Base-by-base conservation (phyloP, 2,329 filamentous ascomycete genomes). In the Leptographium radiaticola region DNA sequence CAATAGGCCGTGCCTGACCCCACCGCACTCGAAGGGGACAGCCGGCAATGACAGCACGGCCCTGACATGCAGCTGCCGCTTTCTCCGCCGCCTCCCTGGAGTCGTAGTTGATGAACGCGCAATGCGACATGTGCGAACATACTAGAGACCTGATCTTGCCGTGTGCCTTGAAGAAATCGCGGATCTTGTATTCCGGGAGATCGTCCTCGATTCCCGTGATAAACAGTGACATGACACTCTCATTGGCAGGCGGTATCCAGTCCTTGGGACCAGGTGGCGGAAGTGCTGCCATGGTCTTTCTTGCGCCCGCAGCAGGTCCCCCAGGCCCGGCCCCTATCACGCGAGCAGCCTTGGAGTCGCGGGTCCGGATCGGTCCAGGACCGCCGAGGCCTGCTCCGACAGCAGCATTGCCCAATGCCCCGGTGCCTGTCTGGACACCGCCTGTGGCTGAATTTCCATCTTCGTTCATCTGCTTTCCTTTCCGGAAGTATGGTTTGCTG, bases 121-220 rank as follows among this genome's bases (percentile, higher is more conserved):
- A 97, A 65, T 97, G 93, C 16, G 91, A 91, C 73, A 95, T 89
- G 71, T 98, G 93, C 8, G 90, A 96, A 69, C 93, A 97, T 40
- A 98, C 85, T 16, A 98, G 72, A 31, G 89, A 96, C 62, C 93
- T 87, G 56, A 98, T 84, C 64, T 91, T 88, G 58, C 93, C 93
- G 62, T 90, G 89, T 18, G 80, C 79, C 57, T 88, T 82, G 73
- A 98, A 98, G 68, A 94, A 93, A 2, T 89, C 85, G 49, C 93
- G 86, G 31, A 98, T 75, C 63, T 90, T 89, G 69, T 90, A 84
- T 68, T 98, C 93, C 2, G 91, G 90, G 8, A 98, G 75, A 63
- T 98, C 93, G 65, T 98, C 93, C 68, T 98, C 93, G 2, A 98
- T 83, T 10, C 93, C 94, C 0, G 91, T 96, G 34, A 97, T 79